A percentile compares a stretch with the other conserved stretches of the same genome.
Evolutionary conservation across 2,329 filamentous ascomycete genomes (phyloP).

Genomic region (Colletotrichum australisinense): DNA sequence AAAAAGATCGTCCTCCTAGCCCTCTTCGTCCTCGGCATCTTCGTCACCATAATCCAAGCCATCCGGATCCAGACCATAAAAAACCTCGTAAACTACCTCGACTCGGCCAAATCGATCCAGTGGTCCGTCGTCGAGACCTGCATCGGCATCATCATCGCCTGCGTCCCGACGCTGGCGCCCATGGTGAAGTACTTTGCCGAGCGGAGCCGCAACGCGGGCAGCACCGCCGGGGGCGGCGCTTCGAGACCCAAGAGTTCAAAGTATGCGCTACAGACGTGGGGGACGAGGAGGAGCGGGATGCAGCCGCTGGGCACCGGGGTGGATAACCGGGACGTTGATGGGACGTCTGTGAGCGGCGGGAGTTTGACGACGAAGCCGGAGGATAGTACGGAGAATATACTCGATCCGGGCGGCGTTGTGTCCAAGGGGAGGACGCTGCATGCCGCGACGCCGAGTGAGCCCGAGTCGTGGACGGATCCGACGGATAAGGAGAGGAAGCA

Average conservation of each 20-base stretch:
- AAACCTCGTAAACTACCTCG: constrained; percentile 55
- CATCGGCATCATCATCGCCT: constrained; percentile 55
- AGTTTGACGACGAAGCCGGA: constrained; percentile 13
- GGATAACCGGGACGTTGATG: neutral
- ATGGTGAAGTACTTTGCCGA: constrained; percentile 50
- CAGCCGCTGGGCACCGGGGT: constrained; percentile 31
- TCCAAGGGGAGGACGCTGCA: neutral
- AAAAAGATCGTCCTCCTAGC: constrained; percentile 55
- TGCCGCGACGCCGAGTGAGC: neutral
- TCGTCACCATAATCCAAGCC: constrained; percentile 62
- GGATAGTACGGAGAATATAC: constrained; percentile 28
- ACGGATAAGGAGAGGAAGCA: neutral
- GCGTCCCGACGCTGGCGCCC: constrained; percentile 55
- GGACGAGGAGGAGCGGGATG: constrained; percentile 37
- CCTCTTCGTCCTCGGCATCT: constrained; percentile 61
- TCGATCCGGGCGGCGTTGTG: neutral
- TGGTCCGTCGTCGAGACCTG: constrained; percentile 60
- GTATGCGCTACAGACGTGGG: constrained; percentile 43
- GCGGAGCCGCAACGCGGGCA: constrained; percentile 36
- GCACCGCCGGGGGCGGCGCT: constrained; percentile 9
- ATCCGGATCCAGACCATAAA: constrained; percentile 62
- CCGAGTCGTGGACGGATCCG: neutral
- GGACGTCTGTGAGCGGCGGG: neutral
- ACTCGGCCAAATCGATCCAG: constrained; percentile 54
- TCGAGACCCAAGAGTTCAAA: constrained; percentile 18